phyloP scores from a whole-genome alignment of 2,329 filamentous ascomycete genomes.

The Colletotrichum shisoi region DNA sequence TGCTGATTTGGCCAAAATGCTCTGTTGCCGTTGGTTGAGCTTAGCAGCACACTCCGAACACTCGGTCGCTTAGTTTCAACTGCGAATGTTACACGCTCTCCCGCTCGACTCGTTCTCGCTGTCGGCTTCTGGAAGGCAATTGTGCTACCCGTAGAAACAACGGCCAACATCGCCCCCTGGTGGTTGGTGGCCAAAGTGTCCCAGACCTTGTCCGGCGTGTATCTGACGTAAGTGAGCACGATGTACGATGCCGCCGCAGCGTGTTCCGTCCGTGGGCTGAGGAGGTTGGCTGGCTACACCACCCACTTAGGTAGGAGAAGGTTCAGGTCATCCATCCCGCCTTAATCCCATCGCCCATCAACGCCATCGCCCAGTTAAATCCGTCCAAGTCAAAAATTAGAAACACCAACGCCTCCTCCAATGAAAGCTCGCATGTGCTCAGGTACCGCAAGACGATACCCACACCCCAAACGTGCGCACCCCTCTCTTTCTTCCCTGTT shows the following conservation, averaged over 20 bases:
- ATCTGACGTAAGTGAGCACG: background rate
- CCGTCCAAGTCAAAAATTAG: conserved; percentile 25
- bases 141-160: conserved; percentile 4
- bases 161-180: background rate
- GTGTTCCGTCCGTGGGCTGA: background rate
- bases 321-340: conserved; percentile 17
- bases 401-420: conserved; percentile 25
- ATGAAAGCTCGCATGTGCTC: conserved; percentile 18
- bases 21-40: no score
- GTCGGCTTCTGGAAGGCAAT: conserved; percentile 10
- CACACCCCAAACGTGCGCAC: conserved; percentile 1
- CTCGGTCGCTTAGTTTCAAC: conserved; percentile 3
- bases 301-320: background rate
- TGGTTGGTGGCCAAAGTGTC: background rate
- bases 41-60: background rate
- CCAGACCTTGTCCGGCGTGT: background rate
- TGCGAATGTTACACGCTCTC: background rate
- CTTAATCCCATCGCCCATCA: conserved; percentile 4
- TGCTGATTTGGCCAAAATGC: conserved; percentile 14
- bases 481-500: conserved; percentile 12
- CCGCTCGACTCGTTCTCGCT: conserved; percentile 28
- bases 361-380: conserved; percentile 3
- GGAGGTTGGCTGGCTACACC: no score
- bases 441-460: conserved; percentile 22
- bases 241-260: background rate